Evolutionary conservation across 2,329 filamentous ascomycete genomes (phyloP).

Genomic region (Botryotinia calthae): DNA sequence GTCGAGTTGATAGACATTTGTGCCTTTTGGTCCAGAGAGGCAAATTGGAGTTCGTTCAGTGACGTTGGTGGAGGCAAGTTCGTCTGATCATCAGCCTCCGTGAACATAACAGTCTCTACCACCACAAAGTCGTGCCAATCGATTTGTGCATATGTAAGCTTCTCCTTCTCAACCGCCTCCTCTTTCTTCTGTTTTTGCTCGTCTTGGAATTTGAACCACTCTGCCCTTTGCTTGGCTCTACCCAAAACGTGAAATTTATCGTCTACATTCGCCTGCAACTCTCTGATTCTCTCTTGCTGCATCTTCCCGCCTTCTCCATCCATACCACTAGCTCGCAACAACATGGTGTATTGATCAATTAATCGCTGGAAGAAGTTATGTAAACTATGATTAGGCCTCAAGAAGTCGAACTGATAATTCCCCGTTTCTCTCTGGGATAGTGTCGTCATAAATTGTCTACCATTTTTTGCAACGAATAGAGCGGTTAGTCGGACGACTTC

Average conservation of each 20-base stretch:
- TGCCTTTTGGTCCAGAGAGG: constrained; percentile 92
- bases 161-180: constrained; percentile 80
- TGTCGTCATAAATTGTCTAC: constrained; percentile 85
- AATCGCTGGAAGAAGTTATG: constrained; percentile 93
- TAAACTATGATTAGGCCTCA: constrained; percentile 91
- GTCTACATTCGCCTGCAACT: constrained; percentile 70
- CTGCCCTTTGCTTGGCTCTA: constrained; percentile 79
- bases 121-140: constrained; percentile 98
- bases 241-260: constrained; percentile 79
- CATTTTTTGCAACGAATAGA: constrained; percentile 88
- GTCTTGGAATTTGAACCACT: constrained; percentile 82
- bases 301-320: constrained; percentile 62
- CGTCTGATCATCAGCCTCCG: constrained; percentile 79
- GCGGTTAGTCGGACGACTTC: constrained; percentile 74
- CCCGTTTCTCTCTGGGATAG: constrained; percentile 83
- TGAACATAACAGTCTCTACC: constrained; percentile 92
- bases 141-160: constrained; percentile 73
- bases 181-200: constrained; percentile 85
- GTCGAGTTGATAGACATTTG: constrained; percentile 76
- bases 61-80: constrained; percentile 87
- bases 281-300: constrained; percentile 67
- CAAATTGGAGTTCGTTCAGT: constrained; percentile 87
- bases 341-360: constrained; percentile 86
- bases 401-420: constrained; percentile 95
- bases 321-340: constrained; percentile 66